Conservation (phyloP, 768 basidiomycete species). For the Naematelia encephala region DNA sequence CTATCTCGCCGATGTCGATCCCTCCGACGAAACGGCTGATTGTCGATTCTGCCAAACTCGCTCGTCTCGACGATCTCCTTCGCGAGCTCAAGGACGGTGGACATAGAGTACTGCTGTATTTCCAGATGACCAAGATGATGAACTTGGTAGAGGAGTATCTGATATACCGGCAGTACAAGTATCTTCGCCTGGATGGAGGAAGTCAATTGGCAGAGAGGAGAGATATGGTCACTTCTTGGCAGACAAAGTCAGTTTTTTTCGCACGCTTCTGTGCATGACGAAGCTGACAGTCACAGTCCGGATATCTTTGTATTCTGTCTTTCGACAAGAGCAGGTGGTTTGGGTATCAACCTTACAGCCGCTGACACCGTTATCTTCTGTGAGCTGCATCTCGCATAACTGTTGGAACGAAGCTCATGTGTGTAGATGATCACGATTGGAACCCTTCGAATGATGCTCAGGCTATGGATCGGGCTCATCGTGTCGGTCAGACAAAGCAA, state of each 20-base stretch:
- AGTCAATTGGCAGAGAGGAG: conserved; percentile 92
- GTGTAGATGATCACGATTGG: conserved; percentile 79
- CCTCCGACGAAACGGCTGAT: conserved; percentile 93
- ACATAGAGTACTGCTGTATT: conserved; percentile 92
- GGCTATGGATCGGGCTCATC: conserved; percentile 97
- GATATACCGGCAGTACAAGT: conserved; percentile 93
- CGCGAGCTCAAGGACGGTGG: conserved; percentile 88
- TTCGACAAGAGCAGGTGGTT: conserved; percentile 89
- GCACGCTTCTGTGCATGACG: not conserved
- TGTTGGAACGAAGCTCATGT: conserved; percentile 5
- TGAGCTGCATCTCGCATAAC: conserved; percentile 24
- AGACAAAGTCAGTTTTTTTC: conserved; percentile 68
- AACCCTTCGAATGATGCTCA: conserved; percentile 97
- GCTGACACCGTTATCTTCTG: conserved; percentile 93
- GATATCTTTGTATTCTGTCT: conserved; percentile 87
- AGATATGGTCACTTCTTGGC: conserved; percentile 99
- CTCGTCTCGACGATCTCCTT: conserved; percentile 79
- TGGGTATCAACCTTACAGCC: conserved; percentile 55
- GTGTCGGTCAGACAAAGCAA: conserved; percentile 92
- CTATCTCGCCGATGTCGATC: conserved; percentile 78
- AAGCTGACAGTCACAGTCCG: conserved; percentile 55
- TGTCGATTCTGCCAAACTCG: conserved; percentile 94
- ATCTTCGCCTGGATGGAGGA: conserved; percentile 84
- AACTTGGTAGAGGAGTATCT: conserved; percentile 98
- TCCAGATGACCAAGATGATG: conserved; percentile 99